A percentile compares a stretch with the other conserved stretches of the same genome.
Evolutionary conservation across 495 filamentous ascomycete genomes (phyloP).

Genomic region (Xylaria flabelliformis): DNA sequence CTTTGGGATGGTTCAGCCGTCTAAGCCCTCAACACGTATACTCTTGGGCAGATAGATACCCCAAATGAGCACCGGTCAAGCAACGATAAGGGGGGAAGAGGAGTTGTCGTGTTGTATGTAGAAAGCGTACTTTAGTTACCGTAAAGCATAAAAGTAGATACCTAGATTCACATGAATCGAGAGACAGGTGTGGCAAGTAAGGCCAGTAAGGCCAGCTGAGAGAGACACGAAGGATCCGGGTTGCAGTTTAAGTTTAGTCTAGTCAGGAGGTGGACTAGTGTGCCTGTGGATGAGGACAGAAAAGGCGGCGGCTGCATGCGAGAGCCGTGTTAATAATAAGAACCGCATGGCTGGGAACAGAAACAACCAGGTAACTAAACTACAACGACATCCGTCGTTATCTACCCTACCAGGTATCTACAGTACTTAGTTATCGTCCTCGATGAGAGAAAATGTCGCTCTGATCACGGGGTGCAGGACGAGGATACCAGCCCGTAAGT

Average conservation of each 20-base stretch:
- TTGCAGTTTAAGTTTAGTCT: neutral
- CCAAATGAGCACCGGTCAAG: neutral
- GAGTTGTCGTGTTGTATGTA: neutral
- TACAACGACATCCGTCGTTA: neutral
- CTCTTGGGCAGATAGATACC: neutral
- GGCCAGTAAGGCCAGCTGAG: slow-evolving; percentile 13
- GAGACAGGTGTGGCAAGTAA: too few relatives aligned
- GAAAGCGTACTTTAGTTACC: neutral
- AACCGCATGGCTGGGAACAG: neutral
- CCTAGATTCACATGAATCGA: neutral
- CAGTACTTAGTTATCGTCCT: neutral
- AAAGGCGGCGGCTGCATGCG: neutral
- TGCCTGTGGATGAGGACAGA: neutral
- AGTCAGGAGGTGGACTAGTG: neutral
- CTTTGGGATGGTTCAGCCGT: slow-evolving; percentile 26
- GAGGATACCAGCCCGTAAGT: slow-evolving; percentile 6
- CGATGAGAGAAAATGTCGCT: neutral
- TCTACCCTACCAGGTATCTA: neutral
- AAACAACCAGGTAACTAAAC: neutral
- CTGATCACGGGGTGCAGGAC: slow-evolving; percentile 23
- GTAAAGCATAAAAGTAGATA: neutral
- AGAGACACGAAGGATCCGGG: slow-evolving; percentile 1
- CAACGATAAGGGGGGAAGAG: neutral
- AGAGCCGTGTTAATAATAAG: neutral
- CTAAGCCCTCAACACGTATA: slow-evolving; percentile 19